Evolutionary conservation across 23 red algal genomes (phyloP).

Genomic region (Gracilaria vermiculophylla): DNA sequence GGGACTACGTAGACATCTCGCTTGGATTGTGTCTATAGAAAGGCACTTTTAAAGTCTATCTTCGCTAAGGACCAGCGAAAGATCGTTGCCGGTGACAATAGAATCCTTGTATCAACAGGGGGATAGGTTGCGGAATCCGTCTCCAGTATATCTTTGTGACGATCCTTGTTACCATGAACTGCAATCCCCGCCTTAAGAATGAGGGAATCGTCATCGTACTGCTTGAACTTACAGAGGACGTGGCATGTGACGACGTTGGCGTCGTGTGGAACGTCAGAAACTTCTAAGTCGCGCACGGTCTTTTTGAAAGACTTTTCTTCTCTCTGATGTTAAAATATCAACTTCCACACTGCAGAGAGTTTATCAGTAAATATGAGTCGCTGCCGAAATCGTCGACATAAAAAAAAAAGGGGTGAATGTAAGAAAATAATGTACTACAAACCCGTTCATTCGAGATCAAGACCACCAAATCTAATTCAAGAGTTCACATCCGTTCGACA

Average conservation of each 20-base stretch:
- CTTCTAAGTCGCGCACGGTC: background rate
- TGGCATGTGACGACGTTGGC: constrained; percentile 49
- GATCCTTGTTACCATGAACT: constrained; percentile 33
- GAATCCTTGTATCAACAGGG: background rate
- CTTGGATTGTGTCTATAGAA: constrained; percentile 16
- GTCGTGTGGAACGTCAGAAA: background rate
- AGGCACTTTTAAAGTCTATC: constrained; percentile 33
- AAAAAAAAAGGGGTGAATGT: too few relatives aligned
- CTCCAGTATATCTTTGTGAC: constrained; percentile 18
- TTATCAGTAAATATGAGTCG: too few relatives aligned
- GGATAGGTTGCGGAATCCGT: constrained; percentile 34
- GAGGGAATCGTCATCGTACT: constrained; percentile 12
- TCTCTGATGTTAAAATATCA: too few relatives aligned
- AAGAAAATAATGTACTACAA: too few relatives aligned
- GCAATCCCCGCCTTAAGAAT: constrained; percentile 22
- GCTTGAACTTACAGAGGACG: constrained; percentile 47
- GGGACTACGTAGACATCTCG: constrained; percentile 45
- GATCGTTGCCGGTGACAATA: background rate
- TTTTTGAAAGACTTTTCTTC: constrained; percentile 51
- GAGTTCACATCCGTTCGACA: too few relatives aligned
- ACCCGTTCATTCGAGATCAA: too few relatives aligned
- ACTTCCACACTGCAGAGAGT: too few relatives aligned
- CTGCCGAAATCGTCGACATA: too few relatives aligned
- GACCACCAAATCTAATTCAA: too few relatives aligned
- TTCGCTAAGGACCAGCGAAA: constrained; percentile 9